Base-by-base conservation (phyloP, 176 grass and related monocot species). In the Musa beccarii region DNA sequence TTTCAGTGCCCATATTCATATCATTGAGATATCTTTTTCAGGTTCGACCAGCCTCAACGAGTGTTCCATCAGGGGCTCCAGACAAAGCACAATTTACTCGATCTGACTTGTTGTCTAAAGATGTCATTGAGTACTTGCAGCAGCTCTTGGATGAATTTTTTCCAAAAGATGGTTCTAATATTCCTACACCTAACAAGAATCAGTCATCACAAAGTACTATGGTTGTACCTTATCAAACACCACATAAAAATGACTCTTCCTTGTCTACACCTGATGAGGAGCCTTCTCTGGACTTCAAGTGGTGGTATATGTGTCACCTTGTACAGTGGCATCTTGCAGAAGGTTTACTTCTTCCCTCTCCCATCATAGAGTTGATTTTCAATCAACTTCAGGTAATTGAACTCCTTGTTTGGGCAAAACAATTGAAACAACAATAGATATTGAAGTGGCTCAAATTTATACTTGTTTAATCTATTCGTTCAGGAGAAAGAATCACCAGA, bases 311-410 rank as follows among this genome's bases (percentile, higher is more conserved):
- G 89, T 85, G 94, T 26, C 84, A 84, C 59, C 91, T 99, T 78
- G 75, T 97, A 53, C 82, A 89, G 76, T 97, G 94, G 94, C 94
- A 97, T 93, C 85, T 89, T 59, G 74, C 90, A 56, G 94, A 97
- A 89, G 88, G 87, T 51, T 79, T 97, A 73, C 81, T 97, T 81
- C 77, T 87, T 79, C 94, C 90, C 1, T 87, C 90, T 6, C 81
- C 90, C 20, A 85, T 97, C 62, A 85, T 89, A 14, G 94, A 97
- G 71, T 86, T 91, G 80, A 69, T 92, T 76, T 82, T 85, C 75
- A 79, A 74, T 80, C 91, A 99, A 74, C 79, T 99, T 70, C 91
- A 95, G 91, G 96, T 95, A 85, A 57, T 79, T 59, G 28, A 76
- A 9, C 66, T 50, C 51, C 26, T 59, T 69, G 59, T n/a, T 15